Evolutionary conservation across 2,329 filamentous ascomycete genomes (phyloP), one percentile per base, ranked within the genome.

Genomic region (Zymoseptoria pseudotritici): DNA sequence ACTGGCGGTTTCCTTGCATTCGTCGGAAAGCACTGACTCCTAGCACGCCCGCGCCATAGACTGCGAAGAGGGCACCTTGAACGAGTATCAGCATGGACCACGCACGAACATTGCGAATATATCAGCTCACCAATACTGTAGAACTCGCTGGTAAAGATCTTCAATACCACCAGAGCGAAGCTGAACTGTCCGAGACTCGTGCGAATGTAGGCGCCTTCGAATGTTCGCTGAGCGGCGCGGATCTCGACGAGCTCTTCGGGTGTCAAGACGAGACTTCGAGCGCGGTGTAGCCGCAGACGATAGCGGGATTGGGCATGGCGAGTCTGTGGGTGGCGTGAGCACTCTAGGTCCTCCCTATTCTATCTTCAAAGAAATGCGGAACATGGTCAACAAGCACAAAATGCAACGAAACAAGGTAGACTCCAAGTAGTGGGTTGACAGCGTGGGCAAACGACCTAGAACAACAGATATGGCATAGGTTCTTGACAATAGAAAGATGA

Each of bases 71-170:
- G 6, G 94, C 94, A 20, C 71, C 70, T 71, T 11, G n/a, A 9
- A 8, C 17, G 2, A 29, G 9, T 21, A 22, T 62, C 31, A 62
- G 55, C 50, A 46, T 50, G 6, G 17, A 10, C 26, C 11, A 54
- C 55, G n/a, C n/a, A 36, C 22, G 53, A 49, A 5, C 11, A 13
- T 46, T 6, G 22, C 53, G 24, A 3, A 19, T n/a, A 19, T 36
- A 9, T 56, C 20, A 19, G 50, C 61, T 53, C 55, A 68, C 94
- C 94, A 64, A 97, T 96, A 67, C 88, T 86, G 77, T 97, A 97
- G 79, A 99, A 97, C 72, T 97, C 94, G 56, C 87, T 84, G 8
- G 91, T 97, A 78, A 99, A 97, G 75, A 99, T 95, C 78, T 95
- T 96, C 67, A 96, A 85, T 56, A 99, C 90, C 64, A 99, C 87